phyloP scores from a whole-genome alignment of 441 rosid species.

The Gossypium davidsonii region DNA sequence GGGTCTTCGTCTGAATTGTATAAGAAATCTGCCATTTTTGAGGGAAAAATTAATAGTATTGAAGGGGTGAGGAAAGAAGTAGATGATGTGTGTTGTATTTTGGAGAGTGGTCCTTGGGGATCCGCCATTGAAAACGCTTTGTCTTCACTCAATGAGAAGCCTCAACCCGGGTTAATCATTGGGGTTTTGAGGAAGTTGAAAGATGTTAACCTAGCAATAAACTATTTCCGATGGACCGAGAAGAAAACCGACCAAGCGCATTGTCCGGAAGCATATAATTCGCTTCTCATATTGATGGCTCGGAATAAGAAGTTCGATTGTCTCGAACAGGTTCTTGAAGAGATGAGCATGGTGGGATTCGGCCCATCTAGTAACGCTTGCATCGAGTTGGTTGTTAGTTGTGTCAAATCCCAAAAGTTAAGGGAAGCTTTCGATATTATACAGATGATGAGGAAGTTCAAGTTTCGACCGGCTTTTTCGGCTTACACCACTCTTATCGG shows the following conservation, averaged over 20 bases:
- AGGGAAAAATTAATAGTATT: slow-evolving; percentile 15
- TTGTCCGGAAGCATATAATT: slow-evolving; percentile 74
- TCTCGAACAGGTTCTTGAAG: slow-evolving; percentile 69
- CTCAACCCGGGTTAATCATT: slow-evolving; percentile 53
- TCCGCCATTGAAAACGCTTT: slow-evolving; percentile 54
- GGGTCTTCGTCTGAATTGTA: slow-evolving; percentile 26
- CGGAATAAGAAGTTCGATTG: slow-evolving; percentile 43
- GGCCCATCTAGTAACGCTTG: slow-evolving; percentile 51
- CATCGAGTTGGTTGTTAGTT: slow-evolving; percentile 51
- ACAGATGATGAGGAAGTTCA: slow-evolving; percentile 84
- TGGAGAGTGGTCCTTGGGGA: slow-evolving; percentile 72
- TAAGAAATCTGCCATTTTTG: slow-evolving; percentile 17
- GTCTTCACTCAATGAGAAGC: slow-evolving; percentile 41
- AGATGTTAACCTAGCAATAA: slow-evolving; percentile 53
- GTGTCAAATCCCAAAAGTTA: slow-evolving; percentile 53
- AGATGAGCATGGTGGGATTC: slow-evolving; percentile 84
- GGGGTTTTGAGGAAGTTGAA: slow-evolving; percentile 61
- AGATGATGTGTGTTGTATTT: slow-evolving; percentile 44
- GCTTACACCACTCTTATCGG: slow-evolving; percentile 88
- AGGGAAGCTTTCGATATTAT: slow-evolving; percentile 68
- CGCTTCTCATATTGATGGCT: slow-evolving; percentile 70
- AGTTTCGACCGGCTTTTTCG: slow-evolving; percentile 80
- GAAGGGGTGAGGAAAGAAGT: slow-evolving; percentile 33
- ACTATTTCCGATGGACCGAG: slow-evolving; percentile 74
- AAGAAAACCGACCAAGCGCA: slow-evolving; percentile 45